phyloP scores from a whole-genome alignment of 176 grass and related monocot species.

The Carex scoparia region DNA sequence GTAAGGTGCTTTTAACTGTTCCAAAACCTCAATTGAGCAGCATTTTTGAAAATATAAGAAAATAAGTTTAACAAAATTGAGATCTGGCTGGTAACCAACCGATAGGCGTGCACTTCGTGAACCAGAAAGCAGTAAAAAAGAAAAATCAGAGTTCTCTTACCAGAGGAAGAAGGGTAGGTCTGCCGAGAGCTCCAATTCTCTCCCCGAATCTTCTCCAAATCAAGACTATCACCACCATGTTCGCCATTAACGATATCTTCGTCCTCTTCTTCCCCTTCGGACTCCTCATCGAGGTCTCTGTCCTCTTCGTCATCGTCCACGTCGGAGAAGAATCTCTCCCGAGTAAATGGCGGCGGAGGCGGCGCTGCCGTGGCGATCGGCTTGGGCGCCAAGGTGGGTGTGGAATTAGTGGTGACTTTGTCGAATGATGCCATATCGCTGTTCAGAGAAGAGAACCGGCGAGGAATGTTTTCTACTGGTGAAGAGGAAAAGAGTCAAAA shows the following conservation, averaged over 20 bases:
- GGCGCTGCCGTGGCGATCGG: background rate
- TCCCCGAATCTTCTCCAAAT: background rate
- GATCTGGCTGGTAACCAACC: background rate
- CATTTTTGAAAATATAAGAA: background rate
- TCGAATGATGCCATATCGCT: conserved; percentile 2
- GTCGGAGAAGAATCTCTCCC: background rate
- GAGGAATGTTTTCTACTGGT: too few relatives aligned
- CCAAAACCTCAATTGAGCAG: background rate
- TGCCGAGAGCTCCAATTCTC: background rate
- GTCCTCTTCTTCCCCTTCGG: background rate
- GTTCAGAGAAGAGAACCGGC: background rate
- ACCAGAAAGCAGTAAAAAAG: too few relatives aligned
- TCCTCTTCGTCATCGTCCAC: background rate
- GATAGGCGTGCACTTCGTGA: background rate
- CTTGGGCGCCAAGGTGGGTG: background rate
- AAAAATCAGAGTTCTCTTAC: background rate
- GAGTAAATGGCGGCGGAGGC: background rate
- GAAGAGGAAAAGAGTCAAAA: too few relatives aligned
- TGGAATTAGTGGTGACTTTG: background rate
- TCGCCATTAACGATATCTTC: background rate
- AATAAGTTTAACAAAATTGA: background rate
- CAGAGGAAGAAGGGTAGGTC: background rate
- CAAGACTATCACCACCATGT: background rate
- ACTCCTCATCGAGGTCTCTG: background rate
- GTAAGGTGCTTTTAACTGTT: background rate